Conservation (phyloP, 2,329 filamentous ascomycete genomes). For the Phaeosphaeria sp. region DNA sequence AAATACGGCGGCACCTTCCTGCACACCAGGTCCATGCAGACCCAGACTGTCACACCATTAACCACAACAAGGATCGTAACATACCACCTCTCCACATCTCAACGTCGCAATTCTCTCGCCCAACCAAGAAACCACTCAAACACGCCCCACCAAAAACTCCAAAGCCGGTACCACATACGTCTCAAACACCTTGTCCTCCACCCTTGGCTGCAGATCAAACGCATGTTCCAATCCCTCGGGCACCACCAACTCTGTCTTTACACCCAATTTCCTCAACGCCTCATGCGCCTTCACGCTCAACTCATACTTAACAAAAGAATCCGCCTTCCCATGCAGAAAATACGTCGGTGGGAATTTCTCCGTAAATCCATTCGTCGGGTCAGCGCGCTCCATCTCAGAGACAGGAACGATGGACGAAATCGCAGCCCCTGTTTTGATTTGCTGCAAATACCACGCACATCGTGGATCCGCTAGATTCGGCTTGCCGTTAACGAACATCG, state of each 20-base stretch:
- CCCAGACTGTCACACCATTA: no score
- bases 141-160: conserved; percentile 7
- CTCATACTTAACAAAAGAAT: conserved; percentile 4
- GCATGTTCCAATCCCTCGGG: conserved; percentile 8
- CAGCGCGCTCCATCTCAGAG: neutral
- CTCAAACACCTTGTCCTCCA: neutral
- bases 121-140: no score
- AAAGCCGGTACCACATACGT: conserved; percentile 12
- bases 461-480: conserved; percentile 7
- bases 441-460: conserved; percentile 9
- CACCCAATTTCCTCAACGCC: conserved; percentile 6
- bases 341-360: conserved; percentile 5
- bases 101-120: no score
- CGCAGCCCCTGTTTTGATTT: conserved; percentile 8
- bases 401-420: conserved; percentile 3
- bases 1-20: no score
- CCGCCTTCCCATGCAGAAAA: conserved; percentile 7
- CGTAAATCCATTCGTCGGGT: conserved; percentile 1
- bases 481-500: conserved; percentile 6
- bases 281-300: conserved; percentile 2
- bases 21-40: no score
- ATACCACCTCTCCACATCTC: no score
- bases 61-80: no score
- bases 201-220: conserved; percentile 11
- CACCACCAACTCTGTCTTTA: conserved; percentile 2